phyloP scores from a whole-genome alignment of 768 basidiomycete genomes.

The Suillus bovinus region DNA sequence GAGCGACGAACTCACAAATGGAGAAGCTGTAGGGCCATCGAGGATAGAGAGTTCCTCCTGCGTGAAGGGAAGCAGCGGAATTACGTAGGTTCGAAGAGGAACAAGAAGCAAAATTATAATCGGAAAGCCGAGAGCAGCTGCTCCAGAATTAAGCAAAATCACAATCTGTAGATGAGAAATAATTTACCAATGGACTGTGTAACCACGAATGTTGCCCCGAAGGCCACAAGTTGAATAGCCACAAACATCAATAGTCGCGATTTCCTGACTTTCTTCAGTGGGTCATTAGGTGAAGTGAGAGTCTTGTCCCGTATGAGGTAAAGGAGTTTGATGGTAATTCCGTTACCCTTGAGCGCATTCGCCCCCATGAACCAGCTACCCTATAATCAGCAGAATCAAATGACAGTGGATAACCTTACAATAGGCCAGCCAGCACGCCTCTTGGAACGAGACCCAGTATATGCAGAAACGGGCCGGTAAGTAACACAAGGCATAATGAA shows the following conservation, averaged over 20 bases:
- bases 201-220: slow-evolving; percentile 87
- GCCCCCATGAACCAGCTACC: slow-evolving; percentile 89
- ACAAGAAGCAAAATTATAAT: slow-evolving; percentile 84
- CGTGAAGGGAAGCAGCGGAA: slow-evolving; percentile 77
- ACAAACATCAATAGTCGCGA: slow-evolving; percentile 74
- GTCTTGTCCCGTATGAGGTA: slow-evolving; percentile 75
- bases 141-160: neutral
- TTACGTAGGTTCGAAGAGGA: slow-evolving; percentile 68
- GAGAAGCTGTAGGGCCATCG: slow-evolving; percentile 88
- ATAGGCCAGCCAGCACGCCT: slow-evolving; percentile 82
- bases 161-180: neutral
- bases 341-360: slow-evolving; percentile 77
- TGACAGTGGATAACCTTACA: slow-evolving; percentile 49
- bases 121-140: slow-evolving; percentile 90
- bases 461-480: slow-evolving; percentile 81
- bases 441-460: slow-evolving; percentile 79
- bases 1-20: slow-evolving; percentile 60
- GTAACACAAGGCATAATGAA: slow-evolving; percentile 70
- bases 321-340: slow-evolving; percentile 78
- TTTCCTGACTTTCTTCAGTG: slow-evolving; percentile 72
- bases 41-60: slow-evolving; percentile 77
- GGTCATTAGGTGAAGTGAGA: slow-evolving; percentile 64
- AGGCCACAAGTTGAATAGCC: slow-evolving; percentile 74
- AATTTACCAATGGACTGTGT: slow-evolving; percentile 82
- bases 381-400: slow-evolving; percentile 5